Conservation (phyloP, 2,329 filamentous ascomycete species). For the Phialocephala sp. region DNA sequence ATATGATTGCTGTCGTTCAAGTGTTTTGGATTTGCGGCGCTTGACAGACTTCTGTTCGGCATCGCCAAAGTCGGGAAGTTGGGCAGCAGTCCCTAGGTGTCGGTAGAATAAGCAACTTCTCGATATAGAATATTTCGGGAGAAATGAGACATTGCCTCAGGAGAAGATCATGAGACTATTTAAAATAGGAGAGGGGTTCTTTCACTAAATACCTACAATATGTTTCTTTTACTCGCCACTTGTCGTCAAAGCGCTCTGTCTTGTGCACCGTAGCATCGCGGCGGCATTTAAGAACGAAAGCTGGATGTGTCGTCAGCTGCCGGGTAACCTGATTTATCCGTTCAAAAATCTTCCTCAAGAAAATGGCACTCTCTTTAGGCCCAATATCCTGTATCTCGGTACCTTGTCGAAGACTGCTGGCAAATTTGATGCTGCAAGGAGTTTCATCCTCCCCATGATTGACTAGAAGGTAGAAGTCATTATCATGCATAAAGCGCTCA, state of each 20-base stretch:
- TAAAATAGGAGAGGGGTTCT: too few species aligned
- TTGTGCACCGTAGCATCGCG: conserved; percentile 2
- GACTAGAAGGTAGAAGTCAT: conserved; percentile 2
- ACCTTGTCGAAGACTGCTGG: not conserved
- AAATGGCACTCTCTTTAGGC: too few species aligned
- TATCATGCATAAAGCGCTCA: conserved; percentile 12
- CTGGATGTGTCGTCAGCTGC: not conserved
- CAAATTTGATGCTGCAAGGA: not conserved
- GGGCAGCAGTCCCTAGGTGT: not conserved
- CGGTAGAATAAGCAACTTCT: not conserved
- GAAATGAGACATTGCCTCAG: not conserved
- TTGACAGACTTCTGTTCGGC: not conserved
- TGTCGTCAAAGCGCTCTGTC: not conserved
- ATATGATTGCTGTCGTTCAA: not conserved
- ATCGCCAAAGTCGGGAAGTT: not conserved
- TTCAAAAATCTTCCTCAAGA: not conserved
- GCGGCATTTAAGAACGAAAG: not conserved
- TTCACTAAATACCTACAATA: not conserved
- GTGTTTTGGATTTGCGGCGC: not conserved
- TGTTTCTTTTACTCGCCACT: not conserved
- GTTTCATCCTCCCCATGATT: not conserved
- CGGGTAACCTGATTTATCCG: not conserved
- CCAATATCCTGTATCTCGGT: not conserved
- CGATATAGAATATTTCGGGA: not conserved
- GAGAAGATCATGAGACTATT: not conserved